These are phyloP conservation scores for Microbotryum lychnidis-dioicae DNA, from an alignment of 1,284 basidiomycete species.

Conservation along the genomic window DNA sequence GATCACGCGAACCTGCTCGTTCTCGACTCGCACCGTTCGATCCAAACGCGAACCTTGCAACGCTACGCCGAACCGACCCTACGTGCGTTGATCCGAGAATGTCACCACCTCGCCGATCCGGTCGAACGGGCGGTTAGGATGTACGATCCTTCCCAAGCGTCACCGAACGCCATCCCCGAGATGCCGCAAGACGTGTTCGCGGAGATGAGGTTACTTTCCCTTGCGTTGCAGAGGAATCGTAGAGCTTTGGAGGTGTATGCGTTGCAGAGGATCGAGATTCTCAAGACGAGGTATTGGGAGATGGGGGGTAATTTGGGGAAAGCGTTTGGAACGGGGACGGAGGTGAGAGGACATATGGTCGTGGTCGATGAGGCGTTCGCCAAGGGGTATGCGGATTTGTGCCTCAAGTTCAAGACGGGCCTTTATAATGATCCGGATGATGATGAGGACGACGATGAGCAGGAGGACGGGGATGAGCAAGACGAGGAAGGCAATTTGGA, in stretches of 20 bases:
- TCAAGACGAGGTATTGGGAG: slow-evolving; percentile 83
- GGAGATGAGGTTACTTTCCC: slow-evolving; percentile 71
- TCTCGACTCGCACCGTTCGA: slow-evolving; percentile 72
- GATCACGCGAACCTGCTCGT: slow-evolving; percentile 84
- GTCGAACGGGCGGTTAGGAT: slow-evolving; percentile 32
- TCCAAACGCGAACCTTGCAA: slow-evolving; percentile 68
- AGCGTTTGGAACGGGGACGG: slow-evolving; percentile 52
- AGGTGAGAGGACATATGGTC: slow-evolving; percentile 67
- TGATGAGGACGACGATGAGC: too few species aligned
- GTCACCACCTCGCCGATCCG: slow-evolving; percentile 62
- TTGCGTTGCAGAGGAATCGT: slow-evolving; percentile 81
- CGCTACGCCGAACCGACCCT: slow-evolving; percentile 90
- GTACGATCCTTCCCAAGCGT: slow-evolving; percentile 38
- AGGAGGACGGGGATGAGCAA: too few species aligned
- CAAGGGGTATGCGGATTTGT: slow-evolving; percentile 66
- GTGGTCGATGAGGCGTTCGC: slow-evolving; percentile 88
- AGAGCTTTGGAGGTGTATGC: slow-evolving; percentile 90
- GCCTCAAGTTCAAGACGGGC: slow-evolving; percentile 75
- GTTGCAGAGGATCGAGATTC: slow-evolving; percentile 66
- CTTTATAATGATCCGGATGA: too few species aligned
- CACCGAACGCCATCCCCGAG: slow-evolving; percentile 44
- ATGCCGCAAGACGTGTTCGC: slow-evolving; percentile 33
- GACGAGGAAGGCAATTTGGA: slow-evolving; percentile 1
- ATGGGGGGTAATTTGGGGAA: slow-evolving; percentile 82
- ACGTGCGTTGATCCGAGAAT: slow-evolving; percentile 77